A percentile compares a stretch with the other conserved stretches of the same genome.
Evolutionary conservation across 371 early-diverging fungal species (phyloP).

Genomic region (Actinomortierella ambigua): DNA sequence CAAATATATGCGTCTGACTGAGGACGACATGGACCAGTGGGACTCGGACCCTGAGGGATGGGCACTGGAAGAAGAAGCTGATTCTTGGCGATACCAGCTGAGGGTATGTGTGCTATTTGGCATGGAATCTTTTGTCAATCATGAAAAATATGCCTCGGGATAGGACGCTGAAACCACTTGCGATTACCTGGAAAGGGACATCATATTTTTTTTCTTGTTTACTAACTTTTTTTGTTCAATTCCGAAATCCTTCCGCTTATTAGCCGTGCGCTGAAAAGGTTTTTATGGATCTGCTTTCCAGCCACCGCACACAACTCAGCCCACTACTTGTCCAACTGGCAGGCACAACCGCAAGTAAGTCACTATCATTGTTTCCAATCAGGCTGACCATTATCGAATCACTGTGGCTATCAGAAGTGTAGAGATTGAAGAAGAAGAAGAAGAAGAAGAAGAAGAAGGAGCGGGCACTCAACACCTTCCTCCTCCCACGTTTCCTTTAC

Average conservation of each 20-base stretch:
- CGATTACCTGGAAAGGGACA: too few species aligned
- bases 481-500: too few species aligned
- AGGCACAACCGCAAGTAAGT: slow-evolving; percentile 64
- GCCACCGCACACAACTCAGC: slow-evolving; percentile 63
- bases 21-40: slow-evolving; percentile 79
- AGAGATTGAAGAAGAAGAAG: not conserved
- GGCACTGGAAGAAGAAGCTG: slow-evolving; percentile 79
- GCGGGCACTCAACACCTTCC: not conserved
- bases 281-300: slow-evolving; percentile 76
- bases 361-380: too few species aligned
- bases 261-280: slow-evolving; percentile 87
- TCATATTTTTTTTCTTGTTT: not conserved
- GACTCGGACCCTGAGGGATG: slow-evolving; percentile 89
- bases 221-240: not conserved
- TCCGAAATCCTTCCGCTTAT: not conserved
- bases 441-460: not conserved
- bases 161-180: too few species aligned
- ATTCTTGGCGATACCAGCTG: slow-evolving; percentile 86
- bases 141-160: too few species aligned
- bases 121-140: too few species aligned
- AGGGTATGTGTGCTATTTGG: slow-evolving; percentile 64
- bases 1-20: slow-evolving; percentile 74
- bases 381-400: too few species aligned
- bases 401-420: too few species aligned
- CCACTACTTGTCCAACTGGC: slow-evolving; percentile 71